These are phyloP conservation scores for Arachnomyces sp. DNA, from an alignment of 2,329 filamentous ascomycete species.

Conservation along the genomic window DNA sequence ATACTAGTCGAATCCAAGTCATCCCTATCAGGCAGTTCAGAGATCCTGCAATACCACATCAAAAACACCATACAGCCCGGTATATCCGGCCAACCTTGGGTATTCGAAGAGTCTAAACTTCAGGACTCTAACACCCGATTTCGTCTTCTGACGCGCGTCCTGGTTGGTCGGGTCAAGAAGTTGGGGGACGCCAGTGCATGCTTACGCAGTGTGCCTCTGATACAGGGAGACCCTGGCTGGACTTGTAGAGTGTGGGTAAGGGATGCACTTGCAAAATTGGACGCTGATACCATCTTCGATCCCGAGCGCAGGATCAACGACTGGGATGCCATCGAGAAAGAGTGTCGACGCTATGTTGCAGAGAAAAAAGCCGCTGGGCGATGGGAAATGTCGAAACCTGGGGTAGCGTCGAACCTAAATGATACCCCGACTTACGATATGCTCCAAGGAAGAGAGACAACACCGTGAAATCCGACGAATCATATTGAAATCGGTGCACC, in stretches of 20 bases:
- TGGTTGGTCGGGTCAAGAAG: background rate
- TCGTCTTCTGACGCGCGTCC: constrained; percentile 1
- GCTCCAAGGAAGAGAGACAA: too few relatives aligned
- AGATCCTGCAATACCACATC: background rate
- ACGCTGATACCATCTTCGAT: constrained; percentile 23
- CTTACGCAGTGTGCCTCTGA: constrained; percentile 24
- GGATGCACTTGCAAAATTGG: constrained; percentile 27
- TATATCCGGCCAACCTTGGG: constrained; percentile 1
- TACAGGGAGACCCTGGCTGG: constrained; percentile 30
- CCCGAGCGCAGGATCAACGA: constrained; percentile 16
- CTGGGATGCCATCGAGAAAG: constrained; percentile 30
- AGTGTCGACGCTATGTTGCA: constrained; percentile 28
- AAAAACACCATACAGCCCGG: constrained; percentile 1
- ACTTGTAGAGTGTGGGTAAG: constrained; percentile 34
- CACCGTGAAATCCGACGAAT: too few relatives aligned
- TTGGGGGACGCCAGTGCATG: background rate
- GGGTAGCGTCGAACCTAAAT: too few relatives aligned
- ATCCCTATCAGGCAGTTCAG: background rate
- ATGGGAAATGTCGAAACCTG: too few relatives aligned
- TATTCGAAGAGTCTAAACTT: constrained; percentile 2
- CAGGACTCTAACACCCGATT: background rate
- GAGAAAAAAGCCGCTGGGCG: constrained; percentile 17
- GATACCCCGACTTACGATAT: too few relatives aligned
- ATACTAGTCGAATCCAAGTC: constrained; percentile 1
- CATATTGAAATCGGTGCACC: too few relatives aligned